phyloP scores from a whole-genome alignment of 1,284 basidiomycete species.

The Irpex lacteus region DNA sequence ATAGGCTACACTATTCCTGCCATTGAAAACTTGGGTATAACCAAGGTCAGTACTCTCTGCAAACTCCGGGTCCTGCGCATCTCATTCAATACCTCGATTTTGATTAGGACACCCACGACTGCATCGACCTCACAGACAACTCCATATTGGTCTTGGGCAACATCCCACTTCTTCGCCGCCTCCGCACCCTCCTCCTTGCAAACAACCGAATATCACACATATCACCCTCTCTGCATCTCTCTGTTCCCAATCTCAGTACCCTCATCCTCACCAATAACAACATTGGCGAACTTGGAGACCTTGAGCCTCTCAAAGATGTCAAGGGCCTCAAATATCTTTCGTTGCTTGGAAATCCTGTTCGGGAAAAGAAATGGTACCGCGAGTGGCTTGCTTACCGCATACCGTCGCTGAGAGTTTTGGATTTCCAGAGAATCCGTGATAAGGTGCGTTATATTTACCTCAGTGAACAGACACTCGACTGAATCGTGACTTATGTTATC shows the following conservation, averaged over 20 bases:
- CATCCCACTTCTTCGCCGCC: slow-evolving; percentile 78
- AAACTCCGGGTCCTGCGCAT: too few species aligned
- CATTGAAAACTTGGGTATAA: slow-evolving; percentile 99
- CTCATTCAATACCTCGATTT: slow-evolving; percentile 7
- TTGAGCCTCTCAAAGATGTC: slow-evolving; percentile 82
- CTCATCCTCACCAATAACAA: slow-evolving; percentile 78
- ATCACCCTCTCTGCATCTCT: slow-evolving; percentile 77
- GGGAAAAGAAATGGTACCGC: slow-evolving; percentile 94
- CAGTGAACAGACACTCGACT: neutral
- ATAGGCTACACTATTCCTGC: slow-evolving; percentile 95
- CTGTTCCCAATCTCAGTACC: slow-evolving; percentile 80
- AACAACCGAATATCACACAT: slow-evolving; percentile 88
- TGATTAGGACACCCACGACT: slow-evolving; percentile 83
- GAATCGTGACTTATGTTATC: slow-evolving; percentile 1
- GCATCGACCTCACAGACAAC: slow-evolving; percentile 97
- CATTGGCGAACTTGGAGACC: slow-evolving; percentile 74
- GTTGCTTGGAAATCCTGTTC: slow-evolving; percentile 88
- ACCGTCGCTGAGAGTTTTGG: slow-evolving; percentile 87
- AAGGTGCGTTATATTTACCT: slow-evolving; percentile 58
- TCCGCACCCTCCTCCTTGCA: slow-evolving; percentile 78
- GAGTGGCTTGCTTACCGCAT: slow-evolving; percentile 89
- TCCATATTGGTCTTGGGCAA: slow-evolving; percentile 87
- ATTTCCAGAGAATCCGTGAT: slow-evolving; percentile 95
- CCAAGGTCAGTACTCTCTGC: slow-evolving; percentile 74
- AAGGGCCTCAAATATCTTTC: slow-evolving; percentile 79